Percentiles rank a stretch among this genome's conserved stretches.
Conservation (phyloP, 495 filamentous ascomycete genomes). For the Xanthoparmelia taractica region DNA sequence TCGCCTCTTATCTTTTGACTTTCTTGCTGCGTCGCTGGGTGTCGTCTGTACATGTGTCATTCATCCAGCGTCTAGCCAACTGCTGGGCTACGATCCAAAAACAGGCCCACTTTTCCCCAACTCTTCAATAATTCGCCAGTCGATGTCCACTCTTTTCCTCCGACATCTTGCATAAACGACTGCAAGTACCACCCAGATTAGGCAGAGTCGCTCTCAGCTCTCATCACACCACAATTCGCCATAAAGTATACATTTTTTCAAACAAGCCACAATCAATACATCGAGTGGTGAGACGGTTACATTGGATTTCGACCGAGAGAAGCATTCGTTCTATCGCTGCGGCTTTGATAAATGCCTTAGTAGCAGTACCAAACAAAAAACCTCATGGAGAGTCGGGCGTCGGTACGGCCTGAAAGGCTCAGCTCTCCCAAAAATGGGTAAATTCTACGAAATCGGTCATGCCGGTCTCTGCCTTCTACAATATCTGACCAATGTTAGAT, state of each 20-base stretch:
- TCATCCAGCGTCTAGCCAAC: conserved; percentile 10
- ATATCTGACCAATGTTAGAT: background rate
- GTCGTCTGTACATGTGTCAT: background rate
- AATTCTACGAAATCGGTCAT: background rate
- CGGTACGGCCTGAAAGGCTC: too few relatives aligned
- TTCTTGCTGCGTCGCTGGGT: background rate
- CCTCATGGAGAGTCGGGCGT: background rate
- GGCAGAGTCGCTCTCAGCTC: background rate
- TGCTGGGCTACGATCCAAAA: conserved; percentile 3
- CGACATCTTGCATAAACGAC: conserved; percentile 7
- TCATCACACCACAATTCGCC: background rate
- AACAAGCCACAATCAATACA: background rate
- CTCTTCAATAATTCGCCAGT: too few relatives aligned
- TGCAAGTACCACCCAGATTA: conserved; percentile 1
- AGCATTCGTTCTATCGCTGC: background rate
- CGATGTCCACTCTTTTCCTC: conserved; percentile 9
- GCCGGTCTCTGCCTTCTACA: background rate
- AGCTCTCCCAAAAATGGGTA: background rate
- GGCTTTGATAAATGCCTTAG: background rate
- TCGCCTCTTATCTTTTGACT: conserved; percentile 15
- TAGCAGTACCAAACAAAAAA: conserved; percentile 1
- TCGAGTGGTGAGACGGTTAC: background rate
- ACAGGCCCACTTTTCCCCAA: conserved; percentile 3
- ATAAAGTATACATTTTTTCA: background rate
- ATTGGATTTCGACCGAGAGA: background rate